Evolutionary conservation across 768 basidiomycete genomes (phyloP).

Genomic region (Leccinum disarticulatum): DNA sequence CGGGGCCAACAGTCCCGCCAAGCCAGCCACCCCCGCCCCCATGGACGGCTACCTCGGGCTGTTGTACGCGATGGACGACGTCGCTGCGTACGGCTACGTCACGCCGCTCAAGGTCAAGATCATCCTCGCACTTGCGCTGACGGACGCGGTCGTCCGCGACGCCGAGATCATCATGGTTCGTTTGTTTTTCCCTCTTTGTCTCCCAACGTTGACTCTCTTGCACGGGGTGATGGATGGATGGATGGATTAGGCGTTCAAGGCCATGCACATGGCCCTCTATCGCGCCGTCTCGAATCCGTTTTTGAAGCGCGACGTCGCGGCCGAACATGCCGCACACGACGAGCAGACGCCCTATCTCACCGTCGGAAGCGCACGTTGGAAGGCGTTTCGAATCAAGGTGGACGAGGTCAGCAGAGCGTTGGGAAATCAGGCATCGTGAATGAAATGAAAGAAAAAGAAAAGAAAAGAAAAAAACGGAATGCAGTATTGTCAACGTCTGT

Average conservation of each 20-base stretch:
- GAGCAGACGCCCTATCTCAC: conserved; percentile 58
- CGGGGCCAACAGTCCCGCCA: neutral
- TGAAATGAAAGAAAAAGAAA: neutral
- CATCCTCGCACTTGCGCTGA: conserved; percentile 73
- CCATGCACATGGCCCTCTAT: conserved; percentile 86
- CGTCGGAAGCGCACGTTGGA: conserved; percentile 67
- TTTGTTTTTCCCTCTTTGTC: conserved; percentile 3
- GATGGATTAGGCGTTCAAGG: conserved; percentile 71
- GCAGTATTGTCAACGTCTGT: neutral
- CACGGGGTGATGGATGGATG: neutral
- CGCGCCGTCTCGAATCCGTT: conserved; percentile 85
- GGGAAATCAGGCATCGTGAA: conserved; percentile 38
- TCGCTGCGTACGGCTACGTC: conserved; percentile 89
- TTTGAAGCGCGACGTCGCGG: conserved; percentile 57
- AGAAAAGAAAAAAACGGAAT: neutral
- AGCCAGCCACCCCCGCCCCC: conserved; percentile 40
- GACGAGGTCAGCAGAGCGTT: conserved; percentile 72
- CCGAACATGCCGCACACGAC: conserved; percentile 37
- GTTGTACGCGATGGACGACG: conserved; percentile 89
- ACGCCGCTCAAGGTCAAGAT: conserved; percentile 89
- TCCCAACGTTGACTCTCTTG: neutral
- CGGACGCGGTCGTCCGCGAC: conserved; percentile 81
- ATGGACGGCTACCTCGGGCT: conserved; percentile 83
- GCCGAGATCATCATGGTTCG: conserved; percentile 73
- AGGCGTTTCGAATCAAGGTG: conserved; percentile 63